phyloP scores from a whole-genome alignment of 805 yeast species.

The Saccharomycopsis javanensis region DNA sequence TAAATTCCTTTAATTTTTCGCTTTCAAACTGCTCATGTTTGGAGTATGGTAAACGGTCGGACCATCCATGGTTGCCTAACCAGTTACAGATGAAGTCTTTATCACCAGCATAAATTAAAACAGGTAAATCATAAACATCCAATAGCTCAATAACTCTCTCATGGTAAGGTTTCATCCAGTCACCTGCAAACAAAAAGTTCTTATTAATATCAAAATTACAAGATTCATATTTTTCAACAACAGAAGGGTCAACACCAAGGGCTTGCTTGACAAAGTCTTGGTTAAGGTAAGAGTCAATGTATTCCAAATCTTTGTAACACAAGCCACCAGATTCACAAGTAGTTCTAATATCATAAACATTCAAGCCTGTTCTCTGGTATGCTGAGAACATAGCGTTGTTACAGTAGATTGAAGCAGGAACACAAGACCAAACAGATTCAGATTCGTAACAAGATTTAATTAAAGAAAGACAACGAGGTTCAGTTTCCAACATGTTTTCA shows the following conservation, averaged over 20 bases:
- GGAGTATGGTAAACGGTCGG: constrained; percentile 58
- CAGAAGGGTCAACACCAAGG: constrained; percentile 63
- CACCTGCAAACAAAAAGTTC: constrained; percentile 79
- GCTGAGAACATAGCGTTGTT: constrained; percentile 76
- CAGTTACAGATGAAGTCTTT: constrained; percentile 90
- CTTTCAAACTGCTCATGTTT: constrained; percentile 39
- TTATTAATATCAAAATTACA: constrained; percentile 74
- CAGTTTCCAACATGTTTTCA: constrained; percentile 47
- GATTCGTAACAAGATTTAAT: constrained; percentile 57
- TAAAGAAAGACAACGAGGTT: constrained; percentile 55
- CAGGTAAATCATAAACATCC: constrained; percentile 48
- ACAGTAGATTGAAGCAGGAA: constrained; percentile 88
- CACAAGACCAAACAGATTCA: constrained; percentile 70
- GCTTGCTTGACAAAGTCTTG: constrained; percentile 64
- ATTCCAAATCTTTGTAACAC: constrained; percentile 74
- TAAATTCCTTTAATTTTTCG: constrained; percentile 33
- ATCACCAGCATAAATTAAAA: constrained; percentile 88
- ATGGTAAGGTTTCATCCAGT: constrained; percentile 87
- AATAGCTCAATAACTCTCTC: constrained; percentile 57
- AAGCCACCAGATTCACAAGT: constrained; percentile 61
- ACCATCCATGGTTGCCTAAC: constrained; percentile 84
- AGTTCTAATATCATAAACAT: constrained; percentile 82
- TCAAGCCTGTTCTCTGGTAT: constrained; percentile 75
- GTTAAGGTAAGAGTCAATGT: constrained; percentile 73
- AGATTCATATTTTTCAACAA: constrained; percentile 57